Evolutionary conservation across 2,329 filamentous ascomycete species (phyloP), one percentile per base, ranked within the genome.

Genomic region (Aureobasidium sp.): DNA sequence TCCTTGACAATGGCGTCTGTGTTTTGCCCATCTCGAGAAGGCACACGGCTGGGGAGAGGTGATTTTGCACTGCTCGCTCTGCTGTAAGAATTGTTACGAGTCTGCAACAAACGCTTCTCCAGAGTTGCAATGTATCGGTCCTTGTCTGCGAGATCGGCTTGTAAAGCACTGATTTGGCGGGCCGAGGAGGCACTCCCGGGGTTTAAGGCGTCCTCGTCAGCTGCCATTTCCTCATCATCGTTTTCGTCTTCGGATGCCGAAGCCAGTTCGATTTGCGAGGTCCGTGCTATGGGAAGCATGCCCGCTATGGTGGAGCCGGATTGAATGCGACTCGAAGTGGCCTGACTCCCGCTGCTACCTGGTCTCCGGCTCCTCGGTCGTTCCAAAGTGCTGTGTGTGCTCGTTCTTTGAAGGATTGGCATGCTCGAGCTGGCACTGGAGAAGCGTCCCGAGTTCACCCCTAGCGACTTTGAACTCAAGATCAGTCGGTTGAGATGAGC

Each of bases 401-500:
- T 78, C 64, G 61, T 71, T 57, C 72, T 57, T 55, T 73, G 68
- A 27, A 73, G 65, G 10, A 65, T 64, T 61, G 74, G 74, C 69
- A 77, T 71, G 2, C 74, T 72, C 31, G 75, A 73, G 62, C 72
- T 73, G 46, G 74, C 71, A 57, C 66, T 71, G 13, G 71, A 71
- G 61, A 85, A 85, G 1, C 86, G 85, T 23, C 87, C 86, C 65
- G 86, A 87, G 73, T 99, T 99, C 60, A 99, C 94, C 5, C 94
- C 94, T 6, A 90, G 88, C 5, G 93, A 97, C 71, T 96, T 96
- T 17, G 93, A 97, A 71, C 90, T 95, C 62, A 99, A 77, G 65
- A 99, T 97, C 53, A 99, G 79, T 50, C 93, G 86, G 74, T 97
- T 99, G 49, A 99, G 80, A 73, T 99, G 94, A 71, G 96, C 92